Conservation (phyloP, 2,329 filamentous ascomycete genomes). For the Meredithiella fracta region DNA sequence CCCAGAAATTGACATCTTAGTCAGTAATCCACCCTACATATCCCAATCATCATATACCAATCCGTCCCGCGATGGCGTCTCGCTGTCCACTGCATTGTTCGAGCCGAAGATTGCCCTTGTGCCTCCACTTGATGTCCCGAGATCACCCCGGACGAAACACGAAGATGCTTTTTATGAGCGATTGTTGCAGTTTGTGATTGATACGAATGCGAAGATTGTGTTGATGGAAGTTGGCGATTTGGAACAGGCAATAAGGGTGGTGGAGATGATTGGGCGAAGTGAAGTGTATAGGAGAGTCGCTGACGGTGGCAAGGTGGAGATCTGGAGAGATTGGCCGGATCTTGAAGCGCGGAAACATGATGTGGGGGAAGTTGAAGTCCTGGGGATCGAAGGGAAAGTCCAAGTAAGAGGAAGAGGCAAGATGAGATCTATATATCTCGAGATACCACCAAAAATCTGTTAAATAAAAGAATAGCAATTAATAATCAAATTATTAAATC, state of each 20-base stretch:
- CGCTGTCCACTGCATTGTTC: conserved; percentile 63
- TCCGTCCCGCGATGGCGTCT: conserved; percentile 26
- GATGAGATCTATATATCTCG: conserved; percentile 12
- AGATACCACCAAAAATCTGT: background rate
- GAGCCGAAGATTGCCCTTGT: conserved; percentile 74
- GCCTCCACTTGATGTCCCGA: conserved; percentile 22
- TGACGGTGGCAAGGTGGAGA: conserved; percentile 31
- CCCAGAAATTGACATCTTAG: conserved; percentile 43
- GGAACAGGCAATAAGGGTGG: conserved; percentile 44
- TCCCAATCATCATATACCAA: conserved; percentile 34
- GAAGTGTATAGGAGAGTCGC: background rate
- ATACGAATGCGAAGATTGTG: conserved; percentile 35
- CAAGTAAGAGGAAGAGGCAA: conserved; percentile 10
- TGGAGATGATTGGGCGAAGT: conserved; percentile 24
- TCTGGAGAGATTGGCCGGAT: conserved; percentile 57
- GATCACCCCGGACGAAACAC: conserved; percentile 21
- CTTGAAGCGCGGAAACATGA: conserved; percentile 1
- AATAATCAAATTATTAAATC: background rate
- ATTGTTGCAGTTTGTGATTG: conserved; percentile 38
- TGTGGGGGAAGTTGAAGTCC: background rate
- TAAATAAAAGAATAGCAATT: background rate
- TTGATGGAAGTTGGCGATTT: conserved; percentile 58
- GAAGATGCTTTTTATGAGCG: conserved; percentile 51
- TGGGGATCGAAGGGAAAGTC: conserved; percentile 3
- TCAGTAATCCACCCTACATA: conserved; percentile 87